Conservation (phyloP, 2,329 filamentous ascomycete species). For the Pseudocercospora vitis region DNA sequence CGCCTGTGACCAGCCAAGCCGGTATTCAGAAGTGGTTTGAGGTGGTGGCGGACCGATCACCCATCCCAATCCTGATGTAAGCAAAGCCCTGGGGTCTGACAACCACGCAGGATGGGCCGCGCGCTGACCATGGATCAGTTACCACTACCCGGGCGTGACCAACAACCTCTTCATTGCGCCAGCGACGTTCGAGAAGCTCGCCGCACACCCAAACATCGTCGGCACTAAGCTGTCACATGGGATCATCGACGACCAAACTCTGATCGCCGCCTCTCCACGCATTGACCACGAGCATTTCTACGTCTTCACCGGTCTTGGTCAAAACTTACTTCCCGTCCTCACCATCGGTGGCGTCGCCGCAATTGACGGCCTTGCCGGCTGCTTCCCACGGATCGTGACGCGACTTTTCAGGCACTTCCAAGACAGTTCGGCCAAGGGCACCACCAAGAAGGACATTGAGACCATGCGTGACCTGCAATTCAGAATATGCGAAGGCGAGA, state of each 20-base stretch:
- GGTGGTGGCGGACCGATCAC: conserved; percentile 60
- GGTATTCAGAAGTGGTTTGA: conserved; percentile 63
- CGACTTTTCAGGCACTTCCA: conserved; percentile 55
- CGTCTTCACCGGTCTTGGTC: conserved; percentile 64
- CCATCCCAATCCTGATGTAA: conserved; percentile 62
- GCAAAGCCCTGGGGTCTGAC: too few species aligned
- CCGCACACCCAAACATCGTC: conserved; percentile 65
- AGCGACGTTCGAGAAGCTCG: conserved; percentile 58
- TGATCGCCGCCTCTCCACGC: conserved; percentile 59
- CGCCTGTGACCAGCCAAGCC: conserved; percentile 57
- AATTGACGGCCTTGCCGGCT: conserved; percentile 65
- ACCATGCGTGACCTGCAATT: conserved; percentile 60
- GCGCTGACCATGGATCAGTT: conserved; percentile 41
- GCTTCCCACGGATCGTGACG: conserved; percentile 64
- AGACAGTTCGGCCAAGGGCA: conserved; percentile 42
- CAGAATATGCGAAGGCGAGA: conserved; percentile 61
- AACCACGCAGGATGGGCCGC: conserved; percentile 1
- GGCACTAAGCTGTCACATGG: conserved; percentile 70
- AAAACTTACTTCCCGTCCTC: conserved; percentile 64
- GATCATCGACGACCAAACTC: conserved; percentile 63
- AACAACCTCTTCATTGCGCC: conserved; percentile 63
- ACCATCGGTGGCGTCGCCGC: conserved; percentile 64
- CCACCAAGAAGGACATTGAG: conserved; percentile 42
- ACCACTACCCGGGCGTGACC: conserved; percentile 67
- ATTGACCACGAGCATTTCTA: conserved; percentile 62